Conservation (phyloP, 768 basidiomycete genomes). For the Leccinum longicurvipes region DNA sequence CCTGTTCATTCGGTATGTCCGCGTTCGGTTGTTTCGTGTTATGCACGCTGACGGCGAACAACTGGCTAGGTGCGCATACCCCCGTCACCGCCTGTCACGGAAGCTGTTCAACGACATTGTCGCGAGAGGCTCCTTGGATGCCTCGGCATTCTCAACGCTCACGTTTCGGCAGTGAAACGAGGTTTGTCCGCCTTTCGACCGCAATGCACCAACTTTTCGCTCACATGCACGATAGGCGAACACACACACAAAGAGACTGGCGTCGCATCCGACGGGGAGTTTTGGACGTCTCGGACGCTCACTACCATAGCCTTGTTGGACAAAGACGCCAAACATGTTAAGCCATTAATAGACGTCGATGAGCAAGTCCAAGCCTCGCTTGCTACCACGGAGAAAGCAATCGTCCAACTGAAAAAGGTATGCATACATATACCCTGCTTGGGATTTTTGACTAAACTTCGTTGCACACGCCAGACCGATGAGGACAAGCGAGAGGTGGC, state of each 20-base stretch:
- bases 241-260: conserved; percentile 55
- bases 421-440: not conserved
- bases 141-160: conserved; percentile 69
- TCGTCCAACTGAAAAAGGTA: conserved; percentile 47
- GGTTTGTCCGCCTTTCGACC: conserved; percentile 34
- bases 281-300: conserved; percentile 75
- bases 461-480: conserved; percentile 3
- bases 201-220: not conserved
- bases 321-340: conserved; percentile 66
- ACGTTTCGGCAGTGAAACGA: conserved; percentile 48
- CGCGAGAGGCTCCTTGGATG: conserved; percentile 68
- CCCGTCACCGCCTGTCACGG: conserved; percentile 70
- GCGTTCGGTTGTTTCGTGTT: not conserved
- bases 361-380: conserved; percentile 52
- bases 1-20: conserved; percentile 53
- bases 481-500: conserved; percentile 32
- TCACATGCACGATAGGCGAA: conserved; percentile 31
- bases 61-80: conserved; percentile 47
- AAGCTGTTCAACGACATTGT: conserved; percentile 63
- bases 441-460: not conserved
- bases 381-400: conserved; percentile 41
- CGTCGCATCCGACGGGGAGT: conserved; percentile 66
- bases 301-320: conserved; percentile 54
- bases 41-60: not conserved
- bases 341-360: conserved; percentile 47